Conservation (phyloP, 768 basidiomycete genomes). For the Pholiota conissans region DNA sequence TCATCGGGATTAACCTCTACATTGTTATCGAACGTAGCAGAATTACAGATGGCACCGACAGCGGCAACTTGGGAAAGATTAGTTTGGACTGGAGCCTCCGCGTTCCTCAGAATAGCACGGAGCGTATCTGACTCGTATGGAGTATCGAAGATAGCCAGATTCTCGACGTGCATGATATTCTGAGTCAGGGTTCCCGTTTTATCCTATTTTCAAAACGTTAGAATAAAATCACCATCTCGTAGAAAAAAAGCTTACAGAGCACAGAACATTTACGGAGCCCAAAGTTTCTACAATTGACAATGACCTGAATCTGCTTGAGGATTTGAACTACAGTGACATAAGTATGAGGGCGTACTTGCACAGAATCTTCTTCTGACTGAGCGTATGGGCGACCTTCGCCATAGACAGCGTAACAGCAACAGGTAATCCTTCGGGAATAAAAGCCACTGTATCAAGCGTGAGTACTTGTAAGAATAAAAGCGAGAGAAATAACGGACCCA, state of each 20-base stretch:
- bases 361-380: slow-evolving; percentile 53
- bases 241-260: slow-evolving; percentile 26
- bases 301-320: slow-evolving; percentile 33
- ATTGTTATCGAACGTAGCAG: slow-evolving; percentile 39
- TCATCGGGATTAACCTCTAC: slow-evolving; percentile 20
- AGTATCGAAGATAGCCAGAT: slow-evolving; percentile 38
- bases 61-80: slow-evolving; percentile 33
- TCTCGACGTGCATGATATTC: slow-evolving; percentile 58
- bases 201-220: slow-evolving; percentile 29
- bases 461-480: background rate
- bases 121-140: slow-evolving; percentile 27
- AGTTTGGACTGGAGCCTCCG: slow-evolving; percentile 5
- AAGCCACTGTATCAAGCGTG: slow-evolving; percentile 32
- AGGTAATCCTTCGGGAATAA: slow-evolving; percentile 51
- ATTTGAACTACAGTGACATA: background rate
- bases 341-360: slow-evolving; percentile 28
- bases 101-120: slow-evolving; percentile 9
- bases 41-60: slow-evolving; percentile 53
- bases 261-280: slow-evolving; percentile 56
- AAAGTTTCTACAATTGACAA: slow-evolving; percentile 68
- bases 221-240: background rate
- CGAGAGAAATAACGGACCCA: slow-evolving; percentile 30
- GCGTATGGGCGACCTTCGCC: slow-evolving; percentile 30
- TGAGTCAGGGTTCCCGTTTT: slow-evolving; percentile 66
- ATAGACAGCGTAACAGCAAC: slow-evolving; percentile 57